phyloP scores from a whole-genome alignment of 2,329 filamentous ascomycete species.

The Colletotrichum orchidophilum region DNA sequence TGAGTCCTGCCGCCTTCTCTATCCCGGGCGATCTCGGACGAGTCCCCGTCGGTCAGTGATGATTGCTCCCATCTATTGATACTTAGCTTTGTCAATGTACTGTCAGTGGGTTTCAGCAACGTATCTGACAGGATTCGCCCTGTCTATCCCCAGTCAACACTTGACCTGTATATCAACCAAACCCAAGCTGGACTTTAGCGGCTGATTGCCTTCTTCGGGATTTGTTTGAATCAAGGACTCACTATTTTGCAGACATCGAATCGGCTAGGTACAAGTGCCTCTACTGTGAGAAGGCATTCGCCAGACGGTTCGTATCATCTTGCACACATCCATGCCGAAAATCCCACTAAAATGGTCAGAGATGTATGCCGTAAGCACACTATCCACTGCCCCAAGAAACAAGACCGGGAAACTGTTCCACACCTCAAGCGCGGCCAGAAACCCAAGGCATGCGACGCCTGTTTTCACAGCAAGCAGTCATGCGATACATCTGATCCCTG shows the following conservation, averaged over 20 bases:
- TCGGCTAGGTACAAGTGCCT: slow-evolving; percentile 31
- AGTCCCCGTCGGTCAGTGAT: background rate
- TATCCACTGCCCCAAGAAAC: slow-evolving; percentile 35
- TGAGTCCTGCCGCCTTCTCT: background rate
- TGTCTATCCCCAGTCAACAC: background rate
- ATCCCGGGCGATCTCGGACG: background rate
- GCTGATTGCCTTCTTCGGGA: background rate
- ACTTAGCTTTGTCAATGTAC: background rate
- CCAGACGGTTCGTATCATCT: slow-evolving; percentile 31
- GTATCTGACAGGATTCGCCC: background rate
- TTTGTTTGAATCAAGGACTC: background rate
- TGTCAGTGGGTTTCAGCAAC: background rate
- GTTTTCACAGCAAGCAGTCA: slow-evolving; percentile 41
- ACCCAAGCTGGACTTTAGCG: background rate
- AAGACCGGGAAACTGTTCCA: slow-evolving; percentile 24
- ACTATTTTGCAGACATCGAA: slow-evolving; percentile 21
- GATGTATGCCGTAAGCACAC: slow-evolving; percentile 42
- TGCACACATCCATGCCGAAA: background rate
- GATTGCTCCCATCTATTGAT: background rate
- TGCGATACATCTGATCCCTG: slow-evolving; percentile 41
- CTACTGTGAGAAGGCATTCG: slow-evolving; percentile 36
- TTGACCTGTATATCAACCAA: background rate
- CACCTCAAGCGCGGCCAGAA: slow-evolving; percentile 40
- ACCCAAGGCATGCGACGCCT: slow-evolving; percentile 41
- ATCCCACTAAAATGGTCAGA: background rate